phyloP scores from a whole-genome alignment of 108 stramenopile genomes.

The Cafeteria roenbergensis region DNA sequence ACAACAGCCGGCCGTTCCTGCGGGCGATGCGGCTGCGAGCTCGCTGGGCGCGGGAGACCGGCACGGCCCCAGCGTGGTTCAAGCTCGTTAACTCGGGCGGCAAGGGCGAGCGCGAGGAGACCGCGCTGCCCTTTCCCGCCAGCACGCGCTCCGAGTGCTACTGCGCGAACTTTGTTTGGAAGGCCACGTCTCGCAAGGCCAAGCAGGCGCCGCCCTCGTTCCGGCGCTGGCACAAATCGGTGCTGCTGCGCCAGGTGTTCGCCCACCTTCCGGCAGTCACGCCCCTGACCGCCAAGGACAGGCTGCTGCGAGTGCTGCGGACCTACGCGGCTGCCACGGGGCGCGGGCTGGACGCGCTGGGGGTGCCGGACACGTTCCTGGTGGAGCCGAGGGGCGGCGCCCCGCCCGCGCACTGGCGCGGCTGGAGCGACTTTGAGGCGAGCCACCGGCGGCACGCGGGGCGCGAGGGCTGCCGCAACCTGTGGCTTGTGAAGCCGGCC shows the following conservation, averaged over 20 bases:
- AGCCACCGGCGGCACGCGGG: not conserved
- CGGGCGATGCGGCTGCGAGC: too few relatives aligned
- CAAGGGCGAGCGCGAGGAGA: too few relatives aligned
- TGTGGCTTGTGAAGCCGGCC: constrained; percentile 56
- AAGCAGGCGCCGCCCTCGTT: not conserved
- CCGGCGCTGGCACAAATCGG: not conserved
- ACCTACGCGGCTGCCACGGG: not conserved
- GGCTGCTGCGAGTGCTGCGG: not conserved
- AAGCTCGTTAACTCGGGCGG: too few relatives aligned
- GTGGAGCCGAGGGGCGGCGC: not conserved
- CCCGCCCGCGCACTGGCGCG: not conserved
- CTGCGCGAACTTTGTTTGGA: not conserved
- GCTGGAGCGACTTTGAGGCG: not conserved
- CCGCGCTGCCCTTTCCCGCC: too few relatives aligned
- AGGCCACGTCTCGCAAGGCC: not conserved
- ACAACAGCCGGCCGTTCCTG: too few relatives aligned
- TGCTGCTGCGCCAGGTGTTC: not conserved
- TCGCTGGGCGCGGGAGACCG: too few relatives aligned
- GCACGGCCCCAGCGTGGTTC: too few relatives aligned
- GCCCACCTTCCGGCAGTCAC: not conserved
- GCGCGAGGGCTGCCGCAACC: constrained; percentile 20
- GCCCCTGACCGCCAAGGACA: not conserved
- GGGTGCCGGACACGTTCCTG: not conserved
- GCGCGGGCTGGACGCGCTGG: not conserved
- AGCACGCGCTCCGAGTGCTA: too few relatives aligned